Evolutionary conservation across 306 rosid species (phyloP), one percentile per base, ranked within the genome.

Genomic region (Begonia masoniana): DNA sequence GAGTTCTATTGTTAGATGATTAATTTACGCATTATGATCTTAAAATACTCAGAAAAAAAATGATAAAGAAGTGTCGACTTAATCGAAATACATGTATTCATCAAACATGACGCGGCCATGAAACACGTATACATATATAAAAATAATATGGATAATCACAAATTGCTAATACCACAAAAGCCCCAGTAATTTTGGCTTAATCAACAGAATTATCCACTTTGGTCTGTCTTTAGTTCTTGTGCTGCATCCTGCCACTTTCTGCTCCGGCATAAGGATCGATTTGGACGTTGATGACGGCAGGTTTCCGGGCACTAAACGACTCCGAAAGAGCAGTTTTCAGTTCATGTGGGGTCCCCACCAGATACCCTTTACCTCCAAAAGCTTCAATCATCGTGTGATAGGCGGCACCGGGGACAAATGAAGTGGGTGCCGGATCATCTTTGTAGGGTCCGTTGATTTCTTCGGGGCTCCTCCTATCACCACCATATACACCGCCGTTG

Each of bases 361-460:
- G 70, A 73, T 83, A 91, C 8, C 99, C 99, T 63, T 81, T 91
- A 49, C 99, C 99, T 15, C 99, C 94, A 60, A 91, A 91, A 57
- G 99, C 99, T 78, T 91, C 94, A 8, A 91, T 91, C 72, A 91
- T 39, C 21, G 61, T 51, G 74, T 91, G 96, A 75, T 91, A 91
- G 17, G 71, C 91, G 9, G 94, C 88, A 55, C 36, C 59, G 2
- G 94, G 93, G 26, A 86, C 86, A 52, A 91, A 75, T 1, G 96
- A 83, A 50, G 99, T 91, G 6, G 99, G 96, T 1, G 99, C 99
- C 17, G 99, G 99, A 56, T 91, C 99, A 19, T 72, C 83, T 74
- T 71, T 83, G 80, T 75, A 43, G 55, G 99, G 96, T 31, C 99
- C 99, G 21, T 58, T 51, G n/a, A 81, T 62, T 83, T 91, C 99